Conservation (phyloP, 2,329 filamentous ascomycete genomes). For the Fusarium tupiense region DNA sequence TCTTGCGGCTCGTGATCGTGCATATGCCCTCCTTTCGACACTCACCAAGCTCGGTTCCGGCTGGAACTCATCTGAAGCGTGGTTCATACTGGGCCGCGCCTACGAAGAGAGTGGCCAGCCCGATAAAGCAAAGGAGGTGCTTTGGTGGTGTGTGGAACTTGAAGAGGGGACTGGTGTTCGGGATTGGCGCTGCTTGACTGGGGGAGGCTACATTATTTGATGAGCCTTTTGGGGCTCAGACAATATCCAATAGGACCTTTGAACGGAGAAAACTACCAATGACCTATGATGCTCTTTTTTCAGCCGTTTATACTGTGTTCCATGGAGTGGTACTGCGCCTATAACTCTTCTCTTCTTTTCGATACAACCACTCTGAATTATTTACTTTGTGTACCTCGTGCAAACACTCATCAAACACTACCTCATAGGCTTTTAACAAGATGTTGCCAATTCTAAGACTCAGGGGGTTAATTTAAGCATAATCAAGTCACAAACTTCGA, state of each 20-base stretch:
- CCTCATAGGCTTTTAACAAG: not conserved
- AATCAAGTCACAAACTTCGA: not conserved
- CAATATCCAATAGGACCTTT: not conserved
- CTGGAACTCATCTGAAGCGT: conserved; percentile 94
- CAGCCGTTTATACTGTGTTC: not conserved
- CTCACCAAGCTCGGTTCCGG: conserved; percentile 86
- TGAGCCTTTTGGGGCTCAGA: not conserved
- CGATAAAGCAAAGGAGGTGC: conserved; percentile 88
- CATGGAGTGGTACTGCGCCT: not conserved
- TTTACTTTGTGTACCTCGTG: not conserved
- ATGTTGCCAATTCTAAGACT: not conserved
- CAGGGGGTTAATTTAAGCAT: too few relatives aligned
- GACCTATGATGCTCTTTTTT: not conserved
- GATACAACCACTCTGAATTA: not conserved
- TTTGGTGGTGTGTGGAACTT: conserved; percentile 98
- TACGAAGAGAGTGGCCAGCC: conserved; percentile 88
- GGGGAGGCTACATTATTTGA: conserved; percentile 69
- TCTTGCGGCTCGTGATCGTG: conserved; percentile 89
- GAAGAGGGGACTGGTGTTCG: conserved; percentile 86
- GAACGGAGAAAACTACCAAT: conserved; percentile 6
- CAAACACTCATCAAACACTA: not conserved
- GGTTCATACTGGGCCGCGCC: conserved; percentile 86
- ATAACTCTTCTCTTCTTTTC: conserved; percentile 1
- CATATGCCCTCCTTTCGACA: conserved; percentile 82
- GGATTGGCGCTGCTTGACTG: conserved; percentile 77